Evolutionary conservation across 257 asterid species (phyloP).

Genomic region (Thymus mandschuricus): DNA sequence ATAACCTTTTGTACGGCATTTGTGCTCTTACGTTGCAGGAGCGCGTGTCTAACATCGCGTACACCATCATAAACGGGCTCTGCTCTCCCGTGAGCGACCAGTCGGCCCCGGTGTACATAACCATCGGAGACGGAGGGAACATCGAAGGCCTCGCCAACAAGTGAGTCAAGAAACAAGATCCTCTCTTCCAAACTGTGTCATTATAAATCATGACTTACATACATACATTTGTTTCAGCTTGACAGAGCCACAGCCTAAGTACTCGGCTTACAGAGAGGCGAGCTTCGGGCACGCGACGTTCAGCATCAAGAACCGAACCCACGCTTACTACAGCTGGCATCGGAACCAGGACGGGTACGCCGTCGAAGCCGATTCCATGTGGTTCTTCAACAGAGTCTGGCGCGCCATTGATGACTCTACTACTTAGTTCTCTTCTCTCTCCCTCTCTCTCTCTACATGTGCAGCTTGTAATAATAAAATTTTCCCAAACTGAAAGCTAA

Average conservation of each 20-base stretch:
- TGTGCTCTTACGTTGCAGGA: constrained; percentile 36
- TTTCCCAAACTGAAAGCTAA: neutral
- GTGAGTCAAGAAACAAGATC: constrained; percentile 37
- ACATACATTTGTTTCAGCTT: constrained; percentile 46
- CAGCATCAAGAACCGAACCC: constrained; percentile 75
- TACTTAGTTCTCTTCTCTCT: constrained; percentile 2
- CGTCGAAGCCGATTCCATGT: constrained; percentile 69
- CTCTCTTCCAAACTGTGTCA: neutral
- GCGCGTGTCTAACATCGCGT: constrained; percentile 65
- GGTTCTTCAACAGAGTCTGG: constrained; percentile 73
- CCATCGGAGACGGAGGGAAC: constrained; percentile 77
- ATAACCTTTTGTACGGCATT: no score
- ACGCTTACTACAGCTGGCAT: constrained; percentile 80
- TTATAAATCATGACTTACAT: no score
- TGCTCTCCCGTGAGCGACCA: constrained; percentile 53
- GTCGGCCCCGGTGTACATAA: constrained; percentile 66
- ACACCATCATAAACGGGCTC: constrained; percentile 58
- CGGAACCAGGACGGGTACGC: constrained; percentile 81
- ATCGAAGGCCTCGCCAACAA: constrained; percentile 61
- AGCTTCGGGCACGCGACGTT: constrained; percentile 91
- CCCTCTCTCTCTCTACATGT: neutral
- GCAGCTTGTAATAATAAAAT: neutral
- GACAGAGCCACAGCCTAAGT: constrained; percentile 85
- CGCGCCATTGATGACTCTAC: constrained; percentile 62
- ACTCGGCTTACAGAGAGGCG: constrained; percentile 88